Evolutionary conservation across 192 early-diverging fungal genomes (phyloP).

Genomic region (Phlyctochytrium bullatum): DNA sequence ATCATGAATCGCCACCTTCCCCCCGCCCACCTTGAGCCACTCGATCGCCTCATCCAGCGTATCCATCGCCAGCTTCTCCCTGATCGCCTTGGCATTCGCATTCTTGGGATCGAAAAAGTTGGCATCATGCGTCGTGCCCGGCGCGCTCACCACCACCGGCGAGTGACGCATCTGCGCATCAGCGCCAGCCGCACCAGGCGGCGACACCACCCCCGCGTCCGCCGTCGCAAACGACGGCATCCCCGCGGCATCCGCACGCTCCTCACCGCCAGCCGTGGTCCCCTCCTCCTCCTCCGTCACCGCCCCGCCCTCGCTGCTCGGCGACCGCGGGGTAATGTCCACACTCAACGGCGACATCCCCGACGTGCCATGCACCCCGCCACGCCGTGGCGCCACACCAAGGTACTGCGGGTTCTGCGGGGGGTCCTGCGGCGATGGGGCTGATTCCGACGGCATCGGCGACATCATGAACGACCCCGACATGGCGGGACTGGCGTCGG

Average conservation of each 20-base stretch:
- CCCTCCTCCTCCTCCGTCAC: background rate
- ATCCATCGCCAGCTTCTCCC: slow-evolving; percentile 88
- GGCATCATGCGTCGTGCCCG: slow-evolving; percentile 66
- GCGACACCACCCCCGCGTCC: too few relatives aligned
- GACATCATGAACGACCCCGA: background rate
- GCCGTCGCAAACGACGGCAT: too few relatives aligned
- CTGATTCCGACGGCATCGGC: background rate
- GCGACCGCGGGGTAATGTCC: background rate
- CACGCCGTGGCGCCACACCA: background rate
- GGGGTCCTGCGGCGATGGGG: background rate
- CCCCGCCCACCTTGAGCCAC: slow-evolving; percentile 81
- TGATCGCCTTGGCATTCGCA: slow-evolving; percentile 63
- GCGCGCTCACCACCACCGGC: slow-evolving; percentile 28
- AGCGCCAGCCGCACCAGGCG: background rate
- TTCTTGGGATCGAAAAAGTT: slow-evolving; percentile 94
- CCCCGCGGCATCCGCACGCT: too few relatives aligned
- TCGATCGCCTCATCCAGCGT: slow-evolving; percentile 86
- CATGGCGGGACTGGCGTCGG: background rate
- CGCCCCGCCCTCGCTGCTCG: background rate
- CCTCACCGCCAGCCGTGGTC: background rate
- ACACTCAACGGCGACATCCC: background rate
- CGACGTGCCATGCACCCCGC: background rate
- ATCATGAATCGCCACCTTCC: slow-evolving; percentile 83
- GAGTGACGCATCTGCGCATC: slow-evolving; percentile 3
- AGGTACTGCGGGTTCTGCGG: background rate